Conservation (phyloP, 129 eudicot genomes). For the Apium graveolens region DNA sequence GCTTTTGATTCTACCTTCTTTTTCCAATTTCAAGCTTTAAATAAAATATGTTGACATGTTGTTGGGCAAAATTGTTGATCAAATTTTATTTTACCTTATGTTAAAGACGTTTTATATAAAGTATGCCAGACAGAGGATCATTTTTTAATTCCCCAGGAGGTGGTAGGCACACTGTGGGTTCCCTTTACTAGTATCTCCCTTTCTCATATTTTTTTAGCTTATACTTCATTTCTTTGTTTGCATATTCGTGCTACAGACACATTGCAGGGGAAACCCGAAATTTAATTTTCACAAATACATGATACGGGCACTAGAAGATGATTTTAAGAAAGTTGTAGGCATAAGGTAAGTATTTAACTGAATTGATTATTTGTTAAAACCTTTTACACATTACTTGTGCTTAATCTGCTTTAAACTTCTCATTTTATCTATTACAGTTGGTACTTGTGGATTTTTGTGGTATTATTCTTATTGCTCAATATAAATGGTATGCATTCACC, state of each 20-base stretch:
- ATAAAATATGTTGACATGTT: not conserved
- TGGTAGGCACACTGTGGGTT: not conserved
- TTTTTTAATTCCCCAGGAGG: not conserved
- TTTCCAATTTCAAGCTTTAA: not conserved
- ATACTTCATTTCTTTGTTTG: not conserved
- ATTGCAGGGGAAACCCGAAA: constrained; percentile 78
- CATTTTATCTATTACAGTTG: constrained; percentile 58
- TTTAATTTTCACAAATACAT: constrained; percentile 94
- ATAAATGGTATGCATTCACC: constrained; percentile 44
- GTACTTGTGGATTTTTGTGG: constrained; percentile 83
- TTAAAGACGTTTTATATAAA: not conserved
- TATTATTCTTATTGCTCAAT: constrained; percentile 79
- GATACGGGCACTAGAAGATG: constrained; percentile 93
- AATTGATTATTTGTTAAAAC: not conserved
- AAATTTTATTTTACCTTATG: not conserved
- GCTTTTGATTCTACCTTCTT: not conserved
- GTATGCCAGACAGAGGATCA: not conserved
- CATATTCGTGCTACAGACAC: constrained; percentile 44
- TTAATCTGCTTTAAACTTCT: constrained; percentile 8
- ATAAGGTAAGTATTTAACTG: constrained; percentile 52
- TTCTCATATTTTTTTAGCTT: not conserved
- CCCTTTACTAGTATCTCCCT: not conserved
- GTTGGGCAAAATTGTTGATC: not conserved
- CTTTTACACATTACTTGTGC: not conserved
- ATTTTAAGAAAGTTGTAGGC: constrained; percentile 84